These are phyloP conservation scores for Verticillium tricorpus DNA, from an alignment of 2,329 filamentous ascomycete genomes.

Conservation along the genomic window DNA sequence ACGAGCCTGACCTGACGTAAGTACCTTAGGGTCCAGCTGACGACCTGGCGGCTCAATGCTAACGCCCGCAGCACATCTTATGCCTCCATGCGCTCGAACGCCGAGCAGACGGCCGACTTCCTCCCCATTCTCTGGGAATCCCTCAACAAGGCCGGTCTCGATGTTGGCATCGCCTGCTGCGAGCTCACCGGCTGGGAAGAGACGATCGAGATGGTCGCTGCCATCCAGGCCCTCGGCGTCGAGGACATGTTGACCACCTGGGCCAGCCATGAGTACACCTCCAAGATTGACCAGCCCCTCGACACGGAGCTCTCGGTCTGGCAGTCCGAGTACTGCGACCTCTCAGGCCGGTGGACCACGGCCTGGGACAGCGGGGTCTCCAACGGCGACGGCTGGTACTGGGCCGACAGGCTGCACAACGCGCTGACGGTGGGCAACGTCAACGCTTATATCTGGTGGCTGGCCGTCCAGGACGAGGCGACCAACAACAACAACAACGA, in stretches of 20 bases:
- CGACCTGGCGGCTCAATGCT: not conserved
- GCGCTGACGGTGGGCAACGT: constrained; percentile 2
- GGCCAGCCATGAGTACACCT: constrained; percentile 34
- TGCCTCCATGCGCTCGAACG: constrained; percentile 33
- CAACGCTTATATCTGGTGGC: constrained; percentile 4
- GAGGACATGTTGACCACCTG: constrained; percentile 26
- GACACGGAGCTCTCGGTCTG: constrained; percentile 38
- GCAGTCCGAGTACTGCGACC: constrained; percentile 47
- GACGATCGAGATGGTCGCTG: constrained; percentile 26
- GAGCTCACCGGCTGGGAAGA: constrained; percentile 34
- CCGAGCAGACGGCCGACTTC: constrained; percentile 11
- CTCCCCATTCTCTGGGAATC: constrained; percentile 3
- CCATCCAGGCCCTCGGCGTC: constrained; percentile 25
- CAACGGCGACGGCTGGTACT: constrained; percentile 2
- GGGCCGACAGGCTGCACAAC: constrained; percentile 2
- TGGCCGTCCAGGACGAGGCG: constrained; percentile 3
- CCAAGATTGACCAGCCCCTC: constrained; percentile 29
- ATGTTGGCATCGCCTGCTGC: constrained; percentile 28
- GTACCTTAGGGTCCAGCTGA: not conserved
- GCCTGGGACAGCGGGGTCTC: constrained; percentile 40
- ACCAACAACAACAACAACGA: constrained; percentile 6
- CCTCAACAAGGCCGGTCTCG: constrained; percentile 6
- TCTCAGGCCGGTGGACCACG: constrained; percentile 37
- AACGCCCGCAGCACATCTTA: constrained; percentile 25
- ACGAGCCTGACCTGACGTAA: constrained; percentile 6